Conservation (phyloP, 371 early-diverging fungal genomes). For the Furculomyces boomerangus region DNA sequence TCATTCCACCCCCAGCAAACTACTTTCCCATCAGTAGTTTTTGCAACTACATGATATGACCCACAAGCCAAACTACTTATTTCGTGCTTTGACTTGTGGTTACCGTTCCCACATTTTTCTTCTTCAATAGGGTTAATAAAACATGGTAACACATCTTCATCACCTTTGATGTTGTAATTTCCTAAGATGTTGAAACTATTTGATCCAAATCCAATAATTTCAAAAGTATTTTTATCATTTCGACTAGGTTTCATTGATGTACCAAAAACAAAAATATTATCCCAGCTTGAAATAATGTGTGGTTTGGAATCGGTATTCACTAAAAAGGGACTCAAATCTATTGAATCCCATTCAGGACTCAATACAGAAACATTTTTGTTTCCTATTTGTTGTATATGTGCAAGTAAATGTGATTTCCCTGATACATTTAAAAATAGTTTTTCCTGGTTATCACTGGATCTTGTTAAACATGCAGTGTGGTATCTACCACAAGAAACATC, state of each 20-base stretch:
- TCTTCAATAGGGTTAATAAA: slow-evolving; percentile 3
- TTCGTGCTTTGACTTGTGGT: slow-evolving; percentile 2
- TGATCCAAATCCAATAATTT: slow-evolving; percentile 6
- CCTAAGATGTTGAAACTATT: slow-evolving; percentile 3
- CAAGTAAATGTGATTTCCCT: neutral
- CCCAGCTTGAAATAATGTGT: neutral
- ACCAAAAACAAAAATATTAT: slow-evolving; percentile 1
- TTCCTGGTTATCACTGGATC: neutral
- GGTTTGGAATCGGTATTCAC: neutral
- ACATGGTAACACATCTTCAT: slow-evolving; percentile 56
- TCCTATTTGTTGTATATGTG: neutral
- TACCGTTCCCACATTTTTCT: slow-evolving; percentile 4
- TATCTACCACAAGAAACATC: slow-evolving; percentile 3
- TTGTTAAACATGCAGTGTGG: neutral
- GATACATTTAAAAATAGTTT: neutral
- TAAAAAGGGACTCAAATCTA: neutral
- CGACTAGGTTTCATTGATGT: neutral
- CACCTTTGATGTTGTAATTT: neutral
- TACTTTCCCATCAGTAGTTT: slow-evolving; percentile 22
- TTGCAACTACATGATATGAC: slow-evolving; percentile 53
- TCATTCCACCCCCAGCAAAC: slow-evolving; percentile 88
- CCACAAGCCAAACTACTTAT: slow-evolving; percentile 40
- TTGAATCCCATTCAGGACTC: neutral
- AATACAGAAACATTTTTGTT: neutral
- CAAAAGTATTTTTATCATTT: no score